A percentile compares a stretch with the other conserved stretches of the same genome.
Conservation (phyloP, 148 eudicot genomes). For the Tetragonia tetragonoides region DNA sequence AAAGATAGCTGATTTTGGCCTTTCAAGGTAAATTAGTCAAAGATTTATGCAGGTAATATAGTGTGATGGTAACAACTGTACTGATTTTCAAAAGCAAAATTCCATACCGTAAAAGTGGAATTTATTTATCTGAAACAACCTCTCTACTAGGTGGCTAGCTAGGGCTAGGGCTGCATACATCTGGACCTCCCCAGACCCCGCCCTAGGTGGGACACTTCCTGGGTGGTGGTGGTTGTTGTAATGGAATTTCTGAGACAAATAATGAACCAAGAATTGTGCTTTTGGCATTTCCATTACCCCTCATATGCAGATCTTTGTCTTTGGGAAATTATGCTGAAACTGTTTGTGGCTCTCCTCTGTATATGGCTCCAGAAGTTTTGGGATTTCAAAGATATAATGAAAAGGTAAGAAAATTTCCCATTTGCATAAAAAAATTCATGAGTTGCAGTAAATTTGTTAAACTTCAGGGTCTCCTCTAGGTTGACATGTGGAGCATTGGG, state of each 20-base stretch:
- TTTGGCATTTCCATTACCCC: neutral
- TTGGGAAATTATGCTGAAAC: constrained; percentile 36
- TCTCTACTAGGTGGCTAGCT: too few relatives aligned
- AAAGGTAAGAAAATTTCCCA: constrained; percentile 27
- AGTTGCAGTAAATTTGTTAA: neutral
- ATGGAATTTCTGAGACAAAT: neutral
- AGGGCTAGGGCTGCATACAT: too few relatives aligned
- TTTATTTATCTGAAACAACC: neutral
- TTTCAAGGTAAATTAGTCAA: constrained; percentile 36
- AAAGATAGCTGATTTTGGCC: constrained; percentile 66
- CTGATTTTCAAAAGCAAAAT: neutral
- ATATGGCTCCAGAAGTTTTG: constrained; percentile 57
- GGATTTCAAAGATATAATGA: constrained; percentile 45
- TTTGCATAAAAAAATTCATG: neutral
- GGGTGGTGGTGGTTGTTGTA: too few relatives aligned
- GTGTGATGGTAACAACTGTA: neutral
- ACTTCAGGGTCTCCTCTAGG: constrained; percentile 25
- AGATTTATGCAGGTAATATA: neutral
- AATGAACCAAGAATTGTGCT: neutral
- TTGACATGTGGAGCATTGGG: constrained; percentile 55
- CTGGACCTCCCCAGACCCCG: too few relatives aligned
- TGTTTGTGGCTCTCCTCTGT: constrained; percentile 51
- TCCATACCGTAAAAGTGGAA: neutral
- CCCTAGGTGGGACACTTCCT: too few relatives aligned
- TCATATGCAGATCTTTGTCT: constrained; percentile 29